Percentiles rank a stretch among this genome's conserved stretches.
phyloP scores from a whole-genome alignment of 2,329 filamentous ascomycete genomes.

The Alternaria triticimaculans region DNA sequence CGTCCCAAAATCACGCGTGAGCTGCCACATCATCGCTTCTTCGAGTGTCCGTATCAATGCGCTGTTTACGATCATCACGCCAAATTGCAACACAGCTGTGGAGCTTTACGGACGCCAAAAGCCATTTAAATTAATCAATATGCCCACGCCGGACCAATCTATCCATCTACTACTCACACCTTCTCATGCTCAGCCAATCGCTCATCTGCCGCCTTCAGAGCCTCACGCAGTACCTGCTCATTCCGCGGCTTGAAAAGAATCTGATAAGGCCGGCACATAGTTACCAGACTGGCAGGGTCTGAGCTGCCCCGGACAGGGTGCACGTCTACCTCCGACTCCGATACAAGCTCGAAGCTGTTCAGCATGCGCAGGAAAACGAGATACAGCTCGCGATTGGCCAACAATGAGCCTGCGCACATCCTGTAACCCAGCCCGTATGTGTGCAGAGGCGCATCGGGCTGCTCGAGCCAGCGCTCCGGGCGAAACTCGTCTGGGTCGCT shows the following conservation, averaged over 20 bases:
- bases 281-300: constrained; percentile 68
- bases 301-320: constrained; percentile 66
- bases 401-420: constrained; percentile 69
- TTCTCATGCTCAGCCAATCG: constrained; percentile 27
- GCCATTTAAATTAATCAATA: neutral
- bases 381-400: constrained; percentile 71
- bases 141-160: neutral
- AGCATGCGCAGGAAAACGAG: constrained; percentile 68
- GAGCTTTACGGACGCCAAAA: neutral
- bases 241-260: constrained; percentile 65
- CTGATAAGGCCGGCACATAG: constrained; percentile 65
- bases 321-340: constrained; percentile 61
- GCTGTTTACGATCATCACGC: neutral
- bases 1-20: neutral
- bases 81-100: neutral
- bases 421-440: constrained; percentile 71
- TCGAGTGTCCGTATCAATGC: neutral
- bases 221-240: constrained; percentile 52
- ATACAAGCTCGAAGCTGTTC: constrained; percentile 66
- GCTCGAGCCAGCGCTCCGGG: constrained; percentile 68
- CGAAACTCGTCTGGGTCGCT: constrained; percentile 65
- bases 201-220: constrained; percentile 46
- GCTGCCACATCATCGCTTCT: neutral
- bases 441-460: constrained; percentile 69
- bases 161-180: neutral